Conservation (phyloP, 768 basidiomycete genomes). For the Tubosaeta sp. region DNA sequence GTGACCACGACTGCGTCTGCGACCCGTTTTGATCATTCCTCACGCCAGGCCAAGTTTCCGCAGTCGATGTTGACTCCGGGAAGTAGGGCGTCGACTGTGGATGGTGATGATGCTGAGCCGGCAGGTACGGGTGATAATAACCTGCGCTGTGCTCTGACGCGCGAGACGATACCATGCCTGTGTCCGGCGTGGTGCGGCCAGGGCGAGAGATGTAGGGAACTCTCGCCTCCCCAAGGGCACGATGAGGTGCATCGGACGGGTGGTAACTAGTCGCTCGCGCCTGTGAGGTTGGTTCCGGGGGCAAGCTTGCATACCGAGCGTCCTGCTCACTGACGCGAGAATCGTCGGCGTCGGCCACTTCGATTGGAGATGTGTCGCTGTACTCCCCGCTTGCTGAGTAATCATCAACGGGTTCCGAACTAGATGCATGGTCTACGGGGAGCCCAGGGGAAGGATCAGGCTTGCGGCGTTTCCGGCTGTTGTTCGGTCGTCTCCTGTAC, state of each 20-base stretch:
- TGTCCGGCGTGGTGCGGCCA: conserved; percentile 26
- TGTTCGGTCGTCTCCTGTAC: conserved; percentile 83
- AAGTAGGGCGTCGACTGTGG: conserved; percentile 24
- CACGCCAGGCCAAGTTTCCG: conserved; percentile 19
- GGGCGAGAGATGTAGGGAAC: conserved; percentile 26
- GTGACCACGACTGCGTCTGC: conserved; percentile 25
- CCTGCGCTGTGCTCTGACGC: conserved; percentile 21
- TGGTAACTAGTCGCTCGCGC: conserved; percentile 24
- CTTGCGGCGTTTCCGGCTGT: conserved; percentile 65
- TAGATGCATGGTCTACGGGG: conserved; percentile 28
- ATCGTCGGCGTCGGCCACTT: conserved; percentile 25
- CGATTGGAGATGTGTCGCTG: conserved; percentile 40
- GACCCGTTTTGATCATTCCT: conserved; percentile 22
- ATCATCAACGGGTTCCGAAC: conserved; percentile 33
- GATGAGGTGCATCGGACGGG: conserved; percentile 20
- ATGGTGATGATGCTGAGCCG: conserved; percentile 23
- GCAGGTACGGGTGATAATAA: conserved; percentile 26
- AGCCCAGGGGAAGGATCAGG: conserved; percentile 30
- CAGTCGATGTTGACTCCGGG: conserved; percentile 12
- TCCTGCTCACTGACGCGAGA: conserved; percentile 15
- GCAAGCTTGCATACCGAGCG: conserved; percentile 16
- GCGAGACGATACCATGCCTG: conserved; percentile 16
- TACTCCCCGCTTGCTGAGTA: conserved; percentile 24
- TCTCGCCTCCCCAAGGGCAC: conserved; percentile 25
- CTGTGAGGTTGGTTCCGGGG: conserved; percentile 17